These are phyloP conservation scores for Ganoderma leucocontextum DNA, from an alignment of 1,284 basidiomycete genomes.

Conservation along the genomic window DNA sequence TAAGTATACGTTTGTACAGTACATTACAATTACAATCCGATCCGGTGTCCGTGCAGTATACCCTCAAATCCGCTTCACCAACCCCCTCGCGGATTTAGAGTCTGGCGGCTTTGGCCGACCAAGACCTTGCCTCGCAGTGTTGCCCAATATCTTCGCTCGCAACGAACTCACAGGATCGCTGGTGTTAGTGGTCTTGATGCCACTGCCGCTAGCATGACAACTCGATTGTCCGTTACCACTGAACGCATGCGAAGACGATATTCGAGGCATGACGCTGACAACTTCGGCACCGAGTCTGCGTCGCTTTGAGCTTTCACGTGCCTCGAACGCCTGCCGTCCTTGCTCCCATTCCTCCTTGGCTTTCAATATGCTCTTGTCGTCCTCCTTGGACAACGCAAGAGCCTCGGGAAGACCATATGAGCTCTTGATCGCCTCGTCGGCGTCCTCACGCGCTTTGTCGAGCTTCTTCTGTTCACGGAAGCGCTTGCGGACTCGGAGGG, in stretches of 20 bases:
- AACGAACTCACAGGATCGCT: constrained; percentile 52
- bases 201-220: constrained; percentile 21
- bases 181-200: constrained; percentile 6
- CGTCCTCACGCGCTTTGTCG: constrained; percentile 67
- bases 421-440: constrained; percentile 74
- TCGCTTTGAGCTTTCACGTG: constrained; percentile 54
- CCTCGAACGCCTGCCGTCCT: constrained; percentile 53
- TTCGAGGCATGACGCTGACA: constrained; percentile 41
- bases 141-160: constrained; percentile 64
- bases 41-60: not conserved
- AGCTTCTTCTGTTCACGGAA: constrained; percentile 90
- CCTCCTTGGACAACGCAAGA: constrained; percentile 67
- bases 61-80: constrained; percentile 24
- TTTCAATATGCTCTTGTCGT: constrained; percentile 58
- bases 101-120: constrained; percentile 35
- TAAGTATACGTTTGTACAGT: constrained; percentile 1
- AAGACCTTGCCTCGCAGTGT: constrained; percentile 43
- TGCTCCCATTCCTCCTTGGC: constrained; percentile 71
- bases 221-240: constrained; percentile 19
- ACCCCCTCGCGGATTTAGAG: constrained; percentile 12
- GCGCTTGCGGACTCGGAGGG: constrained; percentile 74
- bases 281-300: constrained; percentile 51
- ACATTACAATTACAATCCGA: constrained; percentile 2
- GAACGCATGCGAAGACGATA: constrained; percentile 24
- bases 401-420: constrained; percentile 78